Evolutionary conservation across 129 eudicot species (phyloP).

Genomic region (Saposhnikovia divaricata): DNA sequence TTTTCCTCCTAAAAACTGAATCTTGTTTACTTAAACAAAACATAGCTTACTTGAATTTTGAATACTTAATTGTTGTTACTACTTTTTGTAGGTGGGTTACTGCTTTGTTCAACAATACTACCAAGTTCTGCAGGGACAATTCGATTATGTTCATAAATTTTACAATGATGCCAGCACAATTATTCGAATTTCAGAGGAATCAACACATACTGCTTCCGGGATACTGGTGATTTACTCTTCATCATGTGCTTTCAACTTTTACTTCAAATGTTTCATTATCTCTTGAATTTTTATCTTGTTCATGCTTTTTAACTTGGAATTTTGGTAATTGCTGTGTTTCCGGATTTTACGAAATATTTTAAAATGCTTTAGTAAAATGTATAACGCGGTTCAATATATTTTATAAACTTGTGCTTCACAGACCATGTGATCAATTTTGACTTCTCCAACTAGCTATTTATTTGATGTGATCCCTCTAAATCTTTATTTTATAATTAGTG

Average conservation of each 20-base stretch:
- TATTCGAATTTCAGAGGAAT: constrained; percentile 64
- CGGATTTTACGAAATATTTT: background rate
- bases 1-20: background rate
- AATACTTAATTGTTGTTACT: background rate
- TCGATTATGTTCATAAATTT: constrained; percentile 65
- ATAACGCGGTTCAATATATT: background rate
- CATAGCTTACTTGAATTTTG: too few relatives aligned
- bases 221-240: constrained; percentile 29
- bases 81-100: constrained; percentile 55
- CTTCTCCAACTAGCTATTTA: background rate
- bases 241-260: background rate
- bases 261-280: background rate
- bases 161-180: constrained; percentile 74
- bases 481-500: background rate
- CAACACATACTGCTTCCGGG: constrained; percentile 43
- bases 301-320: background rate
- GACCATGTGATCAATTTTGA: background rate
- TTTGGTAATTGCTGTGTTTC: background rate
- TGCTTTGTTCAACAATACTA: constrained; percentile 77
- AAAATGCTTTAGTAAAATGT: background rate
- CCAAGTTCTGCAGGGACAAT: constrained; percentile 66
- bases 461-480: background rate
- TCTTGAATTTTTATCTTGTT: background rate
- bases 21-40: background rate
- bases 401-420: background rate